Conservation (phyloP, 192 early-diverging fungal genomes). For the Phycomyces blakesleeanus region DNA sequence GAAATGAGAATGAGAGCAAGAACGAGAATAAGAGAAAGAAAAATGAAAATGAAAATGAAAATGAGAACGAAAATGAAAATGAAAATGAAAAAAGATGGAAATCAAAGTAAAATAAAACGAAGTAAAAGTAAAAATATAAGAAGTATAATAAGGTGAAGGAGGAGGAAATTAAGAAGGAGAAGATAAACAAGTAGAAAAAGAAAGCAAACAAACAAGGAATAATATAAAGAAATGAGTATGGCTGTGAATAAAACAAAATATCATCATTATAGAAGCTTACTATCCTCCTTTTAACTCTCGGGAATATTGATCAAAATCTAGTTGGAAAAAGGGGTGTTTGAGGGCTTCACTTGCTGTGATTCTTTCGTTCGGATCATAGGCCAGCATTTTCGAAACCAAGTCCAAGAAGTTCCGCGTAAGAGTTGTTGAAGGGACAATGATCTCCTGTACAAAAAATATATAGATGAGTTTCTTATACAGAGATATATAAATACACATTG, state of each 20-base stretch:
- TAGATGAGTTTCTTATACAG: background rate
- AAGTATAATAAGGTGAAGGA: too few relatives aligned
- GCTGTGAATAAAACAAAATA: background rate
- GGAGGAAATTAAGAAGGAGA: too few relatives aligned
- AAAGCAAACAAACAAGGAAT: background rate
- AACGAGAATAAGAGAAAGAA: background rate
- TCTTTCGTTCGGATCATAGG: slow-evolving; percentile 75
- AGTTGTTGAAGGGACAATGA: slow-evolving; percentile 48
- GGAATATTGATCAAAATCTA: slow-evolving; percentile 5
- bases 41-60: too few relatives aligned
- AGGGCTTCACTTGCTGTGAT: slow-evolving; percentile 83
- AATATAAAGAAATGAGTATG: background rate
- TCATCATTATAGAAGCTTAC: background rate
- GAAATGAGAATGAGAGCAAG: background rate
- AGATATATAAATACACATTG: background rate
- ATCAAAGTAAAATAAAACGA: too few relatives aligned
- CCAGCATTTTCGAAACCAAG: slow-evolving; percentile 67
- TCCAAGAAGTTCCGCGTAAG: slow-evolving; percentile 56
- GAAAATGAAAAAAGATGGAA: too few relatives aligned
- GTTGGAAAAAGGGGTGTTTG: slow-evolving; percentile 76
- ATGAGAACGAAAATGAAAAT: too few relatives aligned
- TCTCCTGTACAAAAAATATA: slow-evolving; percentile 35
- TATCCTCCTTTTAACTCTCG: slow-evolving; percentile 8
- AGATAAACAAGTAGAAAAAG: background rate
- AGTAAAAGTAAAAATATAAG: too few relatives aligned